Conservation (phyloP, 495 filamentous ascomycete genomes). For the Tuber magnatum region DNA sequence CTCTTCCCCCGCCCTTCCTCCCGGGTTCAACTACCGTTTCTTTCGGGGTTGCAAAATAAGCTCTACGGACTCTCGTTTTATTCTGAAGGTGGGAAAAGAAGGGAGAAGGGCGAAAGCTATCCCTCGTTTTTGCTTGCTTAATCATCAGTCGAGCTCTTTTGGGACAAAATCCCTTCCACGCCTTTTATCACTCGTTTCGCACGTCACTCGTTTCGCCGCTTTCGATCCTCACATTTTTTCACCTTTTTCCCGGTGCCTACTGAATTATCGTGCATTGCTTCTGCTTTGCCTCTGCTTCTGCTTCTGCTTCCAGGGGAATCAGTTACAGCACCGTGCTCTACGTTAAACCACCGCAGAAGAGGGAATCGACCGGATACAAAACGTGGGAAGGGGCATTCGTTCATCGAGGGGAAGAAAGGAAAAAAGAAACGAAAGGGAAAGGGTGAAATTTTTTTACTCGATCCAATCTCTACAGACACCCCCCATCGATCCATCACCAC, state of each 20-base stretch:
- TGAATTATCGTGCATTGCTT: slow-evolving; percentile 1
- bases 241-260: background rate
- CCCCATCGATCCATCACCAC: background rate
- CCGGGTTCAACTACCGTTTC: background rate
- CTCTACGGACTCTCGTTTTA: background rate
- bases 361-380: background rate
- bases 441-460: background rate
- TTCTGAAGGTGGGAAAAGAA: background rate
- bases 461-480: background rate
- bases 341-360: background rate
- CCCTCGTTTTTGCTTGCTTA: background rate
- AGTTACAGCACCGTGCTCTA: background rate
- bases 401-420: background rate
- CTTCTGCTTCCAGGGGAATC: background rate
- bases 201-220: slow-evolving; percentile 2
- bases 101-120: background rate
- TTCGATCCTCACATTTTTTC: slow-evolving; percentile 3
- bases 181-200: background rate
- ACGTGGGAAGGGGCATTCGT: background rate
- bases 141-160: background rate
- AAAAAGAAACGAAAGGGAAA: background rate
- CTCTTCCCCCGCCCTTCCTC: background rate
- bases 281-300: background rate
- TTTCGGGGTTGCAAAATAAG: background rate
- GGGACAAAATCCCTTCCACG: background rate